A percentile compares a stretch with the other conserved stretches of the same genome.
These are phyloP conservation scores for Chaetomium sp. DNA, from an alignment of 2,329 filamentous ascomycete species.

Conservation along the genomic window DNA sequence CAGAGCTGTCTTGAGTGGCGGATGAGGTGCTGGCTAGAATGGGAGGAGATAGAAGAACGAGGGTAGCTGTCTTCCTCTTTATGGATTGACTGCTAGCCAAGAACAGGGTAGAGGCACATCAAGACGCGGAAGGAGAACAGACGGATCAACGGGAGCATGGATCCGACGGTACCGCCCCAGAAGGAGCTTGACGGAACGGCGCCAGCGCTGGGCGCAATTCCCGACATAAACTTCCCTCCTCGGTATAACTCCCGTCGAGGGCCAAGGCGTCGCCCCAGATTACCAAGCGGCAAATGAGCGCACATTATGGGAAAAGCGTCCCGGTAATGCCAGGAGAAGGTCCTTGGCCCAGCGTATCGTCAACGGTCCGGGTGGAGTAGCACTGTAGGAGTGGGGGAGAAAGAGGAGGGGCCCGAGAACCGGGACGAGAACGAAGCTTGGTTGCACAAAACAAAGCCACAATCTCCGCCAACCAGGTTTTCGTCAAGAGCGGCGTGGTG, in stretches of 20 bases:
- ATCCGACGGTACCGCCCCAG: too few species aligned
- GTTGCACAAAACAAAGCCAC: slow-evolving; percentile 25
- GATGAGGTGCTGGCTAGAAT: slow-evolving; percentile 20
- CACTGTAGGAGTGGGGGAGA: background rate
- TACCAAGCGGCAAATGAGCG: slow-evolving; percentile 4
- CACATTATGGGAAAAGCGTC: background rate
- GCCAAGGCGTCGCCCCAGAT: slow-evolving; percentile 24
- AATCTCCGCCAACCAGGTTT: slow-evolving; percentile 36
- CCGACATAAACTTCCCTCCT: background rate
- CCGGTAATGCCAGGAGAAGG: background rate
- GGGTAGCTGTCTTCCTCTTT: background rate
- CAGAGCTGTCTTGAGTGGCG: slow-evolving; percentile 33
- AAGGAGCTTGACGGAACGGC: background rate
- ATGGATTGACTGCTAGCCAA: background rate
- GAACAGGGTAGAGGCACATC: background rate
- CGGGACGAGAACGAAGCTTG: background rate
- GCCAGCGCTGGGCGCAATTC: background rate
- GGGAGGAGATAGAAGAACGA: background rate
- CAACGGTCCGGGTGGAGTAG: background rate
- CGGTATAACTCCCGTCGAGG: background rate
- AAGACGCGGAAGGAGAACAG: background rate
- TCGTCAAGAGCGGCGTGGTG: slow-evolving; percentile 21
- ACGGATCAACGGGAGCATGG: background rate
- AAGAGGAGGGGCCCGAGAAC: background rate
- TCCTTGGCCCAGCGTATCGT: background rate